Conservation (phyloP, 2,329 filamentous ascomycete species). For the Sporothrix brunneoviolacea region DNA sequence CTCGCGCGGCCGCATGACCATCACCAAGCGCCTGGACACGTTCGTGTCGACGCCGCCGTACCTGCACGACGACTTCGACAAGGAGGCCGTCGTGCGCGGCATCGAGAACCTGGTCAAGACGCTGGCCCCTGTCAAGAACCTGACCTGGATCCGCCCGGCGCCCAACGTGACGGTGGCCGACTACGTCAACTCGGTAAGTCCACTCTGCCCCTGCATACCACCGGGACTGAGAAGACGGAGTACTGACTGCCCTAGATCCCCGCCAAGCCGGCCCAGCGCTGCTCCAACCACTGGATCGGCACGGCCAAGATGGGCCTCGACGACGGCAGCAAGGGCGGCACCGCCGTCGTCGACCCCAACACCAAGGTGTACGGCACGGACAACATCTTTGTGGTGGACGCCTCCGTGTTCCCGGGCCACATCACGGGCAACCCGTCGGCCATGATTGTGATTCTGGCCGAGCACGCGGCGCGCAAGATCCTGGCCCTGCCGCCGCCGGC, state of each 20-base stretch:
- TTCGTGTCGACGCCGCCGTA: constrained; percentile 55
- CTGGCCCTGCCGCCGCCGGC: too few relatives aligned
- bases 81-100: constrained; percentile 55
- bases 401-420: constrained; percentile 51
- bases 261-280: constrained; percentile 34
- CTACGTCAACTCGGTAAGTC: constrained; percentile 48
- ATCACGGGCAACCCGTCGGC: constrained; percentile 53
- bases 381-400: constrained; percentile 54
- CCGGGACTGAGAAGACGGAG: too few relatives aligned
- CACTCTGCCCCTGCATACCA: too few relatives aligned
- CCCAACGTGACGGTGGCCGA: constrained; percentile 45
- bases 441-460: constrained; percentile 50
- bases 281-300: constrained; percentile 48
- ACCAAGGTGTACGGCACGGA: constrained; percentile 61
- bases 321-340: constrained; percentile 46
- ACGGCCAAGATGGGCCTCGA: constrained; percentile 56
- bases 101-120: constrained; percentile 54
- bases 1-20: constrained; percentile 56
- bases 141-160: constrained; percentile 51
- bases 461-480: too few relatives aligned
- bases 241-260: too few relatives aligned
- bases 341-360: constrained; percentile 55
- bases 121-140: constrained; percentile 44
- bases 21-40: constrained; percentile 51
- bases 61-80: constrained; percentile 51